Conservation (phyloP, 768 basidiomycete species). For the Glaciozyma martinii region DNA sequence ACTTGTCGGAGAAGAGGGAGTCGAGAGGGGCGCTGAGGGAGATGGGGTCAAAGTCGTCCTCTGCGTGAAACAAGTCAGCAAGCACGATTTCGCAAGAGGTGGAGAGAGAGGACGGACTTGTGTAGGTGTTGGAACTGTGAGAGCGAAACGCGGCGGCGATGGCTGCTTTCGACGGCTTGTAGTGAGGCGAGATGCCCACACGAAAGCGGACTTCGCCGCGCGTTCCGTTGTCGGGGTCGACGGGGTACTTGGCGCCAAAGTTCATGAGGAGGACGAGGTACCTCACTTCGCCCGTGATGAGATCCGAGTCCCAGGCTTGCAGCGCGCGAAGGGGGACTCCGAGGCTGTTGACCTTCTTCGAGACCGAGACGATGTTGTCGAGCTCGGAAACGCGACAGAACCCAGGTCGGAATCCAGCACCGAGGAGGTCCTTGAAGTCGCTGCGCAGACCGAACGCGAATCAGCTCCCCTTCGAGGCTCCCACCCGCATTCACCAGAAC, state of each 20-base stretch:
- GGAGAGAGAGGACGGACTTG: constrained; percentile 37
- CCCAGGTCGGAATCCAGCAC: constrained; percentile 54
- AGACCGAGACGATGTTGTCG: constrained; percentile 42
- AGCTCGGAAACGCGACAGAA: constrained; percentile 48
- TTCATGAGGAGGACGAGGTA: constrained; percentile 56
- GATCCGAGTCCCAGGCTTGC: constrained; percentile 63
- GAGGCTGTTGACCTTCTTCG: constrained; percentile 44
- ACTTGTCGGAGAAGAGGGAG: constrained; percentile 51
- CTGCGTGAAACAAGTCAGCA: constrained; percentile 21
- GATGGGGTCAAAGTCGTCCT: constrained; percentile 49
- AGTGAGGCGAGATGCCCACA: constrained; percentile 53
- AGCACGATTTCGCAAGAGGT: constrained; percentile 37
- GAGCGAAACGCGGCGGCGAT: constrained; percentile 41
- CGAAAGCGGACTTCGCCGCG: constrained; percentile 51
- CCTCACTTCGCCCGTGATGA: constrained; percentile 50
- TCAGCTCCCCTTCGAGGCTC: not conserved
- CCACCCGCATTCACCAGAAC: too few species aligned
- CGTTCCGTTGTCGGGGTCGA: constrained; percentile 45
- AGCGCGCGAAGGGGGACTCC: constrained; percentile 57
- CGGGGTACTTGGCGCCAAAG: constrained; percentile 51
- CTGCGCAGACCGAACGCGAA: constrained; percentile 37
- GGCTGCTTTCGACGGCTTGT: constrained; percentile 54
- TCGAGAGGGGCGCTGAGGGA: constrained; percentile 59
- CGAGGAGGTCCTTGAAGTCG: constrained; percentile 56
- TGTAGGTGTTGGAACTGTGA: constrained; percentile 49